These are phyloP conservation scores for Monosporascus sp. DNA, from an alignment of 2,329 filamentous ascomycete genomes.

Conservation along the genomic window DNA sequence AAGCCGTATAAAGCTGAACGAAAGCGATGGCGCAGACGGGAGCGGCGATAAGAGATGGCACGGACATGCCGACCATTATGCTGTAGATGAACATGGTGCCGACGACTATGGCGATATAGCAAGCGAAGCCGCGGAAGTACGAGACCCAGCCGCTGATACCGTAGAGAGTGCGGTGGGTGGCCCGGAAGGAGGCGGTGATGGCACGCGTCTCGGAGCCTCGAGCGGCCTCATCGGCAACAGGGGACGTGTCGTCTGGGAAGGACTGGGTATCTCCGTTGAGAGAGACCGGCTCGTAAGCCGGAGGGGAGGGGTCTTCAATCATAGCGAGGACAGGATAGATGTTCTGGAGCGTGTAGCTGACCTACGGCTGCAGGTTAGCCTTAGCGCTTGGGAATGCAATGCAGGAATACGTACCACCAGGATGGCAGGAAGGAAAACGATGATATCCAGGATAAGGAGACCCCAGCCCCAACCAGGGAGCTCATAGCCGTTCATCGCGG, in stretches of 20 bases:
- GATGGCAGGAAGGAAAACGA: constrained; percentile 40
- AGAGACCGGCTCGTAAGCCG: constrained; percentile 47
- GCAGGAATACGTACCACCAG: constrained; percentile 31
- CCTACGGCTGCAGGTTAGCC: constrained; percentile 26
- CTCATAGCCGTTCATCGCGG: constrained; percentile 22
- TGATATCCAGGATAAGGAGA: constrained; percentile 33
- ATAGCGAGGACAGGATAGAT: constrained; percentile 52
- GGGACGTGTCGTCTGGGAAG: constrained; percentile 27
- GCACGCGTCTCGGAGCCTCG: constrained; percentile 28
- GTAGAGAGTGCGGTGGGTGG: constrained; percentile 50
- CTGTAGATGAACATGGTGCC: constrained; percentile 32
- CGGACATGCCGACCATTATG: constrained; percentile 35
- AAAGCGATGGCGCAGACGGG: constrained; percentile 56
- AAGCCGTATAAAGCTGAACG: constrained; percentile 66
- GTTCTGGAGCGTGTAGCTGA: constrained; percentile 44
- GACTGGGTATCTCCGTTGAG: constrained; percentile 33
- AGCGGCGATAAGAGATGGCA: constrained; percentile 42
- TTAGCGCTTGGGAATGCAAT: not conserved
- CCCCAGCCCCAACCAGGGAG: constrained; percentile 35
- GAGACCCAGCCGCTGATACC: constrained; percentile 58
- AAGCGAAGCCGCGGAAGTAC: constrained; percentile 63
- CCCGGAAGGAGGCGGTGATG: constrained; percentile 46
- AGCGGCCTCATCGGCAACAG: constrained; percentile 30
- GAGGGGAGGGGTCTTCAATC: constrained; percentile 52
- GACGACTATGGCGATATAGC: constrained; percentile 35